Evolutionary conservation across 495 filamentous ascomycete species (phyloP).

Genomic region (Aspergillus campestris): DNA sequence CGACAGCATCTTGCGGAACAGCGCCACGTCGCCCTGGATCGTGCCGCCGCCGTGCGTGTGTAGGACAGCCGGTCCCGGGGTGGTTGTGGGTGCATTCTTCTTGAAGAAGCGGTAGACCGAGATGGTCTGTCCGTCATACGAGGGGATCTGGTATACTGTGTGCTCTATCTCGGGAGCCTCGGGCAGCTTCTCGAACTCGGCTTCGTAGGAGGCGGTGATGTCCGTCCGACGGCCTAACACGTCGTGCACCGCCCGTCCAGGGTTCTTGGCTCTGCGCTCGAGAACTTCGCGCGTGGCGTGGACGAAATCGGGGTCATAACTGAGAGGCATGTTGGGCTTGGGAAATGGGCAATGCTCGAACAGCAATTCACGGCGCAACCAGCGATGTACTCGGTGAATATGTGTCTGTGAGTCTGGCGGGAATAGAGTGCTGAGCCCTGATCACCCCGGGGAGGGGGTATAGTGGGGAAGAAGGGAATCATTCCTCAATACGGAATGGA

Average conservation of each 20-base stretch:
- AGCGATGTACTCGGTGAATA: not conserved
- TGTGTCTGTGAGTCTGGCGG: not conserved
- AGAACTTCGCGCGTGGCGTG: slow-evolving; percentile 6
- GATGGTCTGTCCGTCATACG: slow-evolving; percentile 10
- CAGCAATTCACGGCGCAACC: too few relatives aligned
- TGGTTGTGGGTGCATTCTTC: not conserved
- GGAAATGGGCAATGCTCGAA: not conserved
- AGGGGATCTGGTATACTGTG: slow-evolving; percentile 5
- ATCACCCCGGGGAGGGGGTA: not conserved
- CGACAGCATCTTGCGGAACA: slow-evolving; percentile 1
- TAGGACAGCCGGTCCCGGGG: slow-evolving; percentile 9
- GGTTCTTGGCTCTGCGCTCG: not conserved
- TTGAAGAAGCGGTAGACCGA: slow-evolving; percentile 6
- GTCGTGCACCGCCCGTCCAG: slow-evolving; percentile 3
- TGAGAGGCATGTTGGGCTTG: slow-evolving; percentile 9
- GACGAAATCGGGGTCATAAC: slow-evolving; percentile 6
- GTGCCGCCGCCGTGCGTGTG: slow-evolving; percentile 18
- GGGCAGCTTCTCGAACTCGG: slow-evolving; percentile 2
- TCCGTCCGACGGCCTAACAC: not conserved
- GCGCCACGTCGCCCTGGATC: slow-evolving; percentile 6
- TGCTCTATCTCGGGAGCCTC: slow-evolving; percentile 9
- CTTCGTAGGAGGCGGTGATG: slow-evolving; percentile 4
- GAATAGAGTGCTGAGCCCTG: not conserved
- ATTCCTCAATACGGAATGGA: not conserved
- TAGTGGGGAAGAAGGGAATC: not conserved